Percentiles rank a stretch among this genome's conserved stretches.
phyloP scores from a whole-genome alignment of 2,329 filamentous ascomycete species.

The Tricladium varicosporioides region DNA sequence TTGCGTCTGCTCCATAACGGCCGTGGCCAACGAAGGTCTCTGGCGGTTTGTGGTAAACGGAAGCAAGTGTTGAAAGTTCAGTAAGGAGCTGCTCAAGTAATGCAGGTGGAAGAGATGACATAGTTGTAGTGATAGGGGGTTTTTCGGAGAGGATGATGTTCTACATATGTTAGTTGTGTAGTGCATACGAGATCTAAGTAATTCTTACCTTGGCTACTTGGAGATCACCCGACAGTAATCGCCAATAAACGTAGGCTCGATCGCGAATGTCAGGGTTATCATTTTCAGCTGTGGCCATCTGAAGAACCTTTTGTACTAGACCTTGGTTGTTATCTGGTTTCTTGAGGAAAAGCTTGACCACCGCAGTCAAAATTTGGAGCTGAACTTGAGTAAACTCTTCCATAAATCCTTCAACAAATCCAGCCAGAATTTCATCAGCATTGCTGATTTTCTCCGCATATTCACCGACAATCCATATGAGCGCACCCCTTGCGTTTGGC shows the following conservation, averaged over 20 bases:
- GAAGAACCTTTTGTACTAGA: constrained; percentile 90
- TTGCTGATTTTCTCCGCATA: constrained; percentile 99
- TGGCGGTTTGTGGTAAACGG: constrained; percentile 97
- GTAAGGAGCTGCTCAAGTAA: constrained; percentile 86
- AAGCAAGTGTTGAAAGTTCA: constrained; percentile 91
- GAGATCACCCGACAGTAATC: constrained; percentile 86
- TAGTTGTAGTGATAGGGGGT: constrained; percentile 90
- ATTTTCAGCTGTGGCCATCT: constrained; percentile 88
- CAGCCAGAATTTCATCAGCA: constrained; percentile 87
- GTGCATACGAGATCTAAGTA: background rate
- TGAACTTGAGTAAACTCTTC: constrained; percentile 99
- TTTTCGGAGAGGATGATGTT: constrained; percentile 91
- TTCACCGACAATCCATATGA: constrained; percentile 99
- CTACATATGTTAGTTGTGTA: constrained; percentile 40
- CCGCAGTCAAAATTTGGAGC: constrained; percentile 92
- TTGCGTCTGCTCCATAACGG: constrained; percentile 87
- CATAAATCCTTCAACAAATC: constrained; percentile 91
- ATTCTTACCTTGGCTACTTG: constrained; percentile 75
- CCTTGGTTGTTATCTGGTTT: constrained; percentile 89
- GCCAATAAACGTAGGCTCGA: constrained; percentile 97
- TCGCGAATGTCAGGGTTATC: constrained; percentile 98
- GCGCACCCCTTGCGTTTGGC: constrained; percentile 80
- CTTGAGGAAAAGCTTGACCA: constrained; percentile 96
- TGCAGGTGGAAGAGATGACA: constrained; percentile 79
- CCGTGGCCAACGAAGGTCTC: constrained; percentile 98